phyloP scores from a whole-genome alignment of 345 rosid genomes.

The Kandelia obovata region DNA sequence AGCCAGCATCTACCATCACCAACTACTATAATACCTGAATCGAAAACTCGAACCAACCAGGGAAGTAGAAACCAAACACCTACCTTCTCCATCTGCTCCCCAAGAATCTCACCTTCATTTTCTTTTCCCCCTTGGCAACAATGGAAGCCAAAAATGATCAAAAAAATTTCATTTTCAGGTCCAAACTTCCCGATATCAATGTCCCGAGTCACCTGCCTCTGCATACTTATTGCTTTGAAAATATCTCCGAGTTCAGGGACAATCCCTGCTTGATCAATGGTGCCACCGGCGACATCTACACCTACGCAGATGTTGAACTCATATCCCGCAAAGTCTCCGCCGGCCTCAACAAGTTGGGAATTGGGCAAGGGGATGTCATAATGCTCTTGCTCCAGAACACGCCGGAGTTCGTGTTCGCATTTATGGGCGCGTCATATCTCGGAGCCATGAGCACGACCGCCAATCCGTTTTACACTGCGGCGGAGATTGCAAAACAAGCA shows the following conservation, averaged over 20 bases:
- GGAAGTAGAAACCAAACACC: slow-evolving; percentile 26
- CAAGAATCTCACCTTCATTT: neutral
- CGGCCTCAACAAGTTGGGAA: slow-evolving; percentile 50
- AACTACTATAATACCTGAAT: slow-evolving; percentile 36
- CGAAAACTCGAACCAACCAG: slow-evolving; percentile 29
- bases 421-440: slow-evolving; percentile 64
- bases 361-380: slow-evolving; percentile 59
- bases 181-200: slow-evolving; percentile 72
- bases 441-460: slow-evolving; percentile 77
- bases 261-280: slow-evolving; percentile 77
- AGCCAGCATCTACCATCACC: slow-evolving; percentile 30
- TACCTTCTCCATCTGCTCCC: slow-evolving; percentile 16
- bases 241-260: slow-evolving; percentile 37
- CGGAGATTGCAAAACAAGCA: slow-evolving; percentile 71
- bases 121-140: neutral
- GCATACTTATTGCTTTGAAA: slow-evolving; percentile 60
- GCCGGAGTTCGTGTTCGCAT: slow-evolving; percentile 67
- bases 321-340: slow-evolving; percentile 55
- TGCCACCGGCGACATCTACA: slow-evolving; percentile 49
- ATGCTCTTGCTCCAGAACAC: slow-evolving; percentile 72
- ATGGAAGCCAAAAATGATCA: slow-evolving; percentile 32
- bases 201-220: slow-evolving; percentile 66
- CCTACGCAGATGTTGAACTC: slow-evolving; percentile 70
- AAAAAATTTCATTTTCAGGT: slow-evolving; percentile 55
- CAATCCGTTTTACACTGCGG: slow-evolving; percentile 73